These are phyloP conservation scores for Nectriaceae sp. DNA, from an alignment of 2,329 filamentous ascomycete species.

Conservation along the genomic window DNA sequence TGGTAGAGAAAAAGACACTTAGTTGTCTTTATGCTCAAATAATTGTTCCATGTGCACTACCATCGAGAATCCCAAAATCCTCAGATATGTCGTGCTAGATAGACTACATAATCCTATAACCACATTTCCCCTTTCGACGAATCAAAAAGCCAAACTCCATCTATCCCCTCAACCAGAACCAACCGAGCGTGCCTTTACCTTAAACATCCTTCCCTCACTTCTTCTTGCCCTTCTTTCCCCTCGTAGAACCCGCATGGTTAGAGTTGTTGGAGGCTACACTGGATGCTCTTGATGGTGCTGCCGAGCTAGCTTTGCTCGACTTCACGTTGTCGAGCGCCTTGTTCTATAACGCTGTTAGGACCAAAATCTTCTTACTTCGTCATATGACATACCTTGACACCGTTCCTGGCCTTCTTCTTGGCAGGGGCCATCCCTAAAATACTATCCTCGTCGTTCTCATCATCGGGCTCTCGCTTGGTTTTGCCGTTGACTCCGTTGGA, in stretches of 20 bases:
- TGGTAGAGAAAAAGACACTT: constrained; percentile 14
- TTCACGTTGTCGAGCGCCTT: constrained; percentile 92
- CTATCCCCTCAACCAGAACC: constrained; percentile 14
- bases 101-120: constrained; percentile 12
- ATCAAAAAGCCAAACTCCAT: constrained; percentile 30
- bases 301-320: constrained; percentile 73
- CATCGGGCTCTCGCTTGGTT: constrained; percentile 73
- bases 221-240: constrained; percentile 43
- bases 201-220: constrained; percentile 23
- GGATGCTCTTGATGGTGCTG: constrained; percentile 78
- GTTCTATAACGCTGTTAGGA: constrained; percentile 61
- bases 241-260: constrained; percentile 51
- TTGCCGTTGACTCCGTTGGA: constrained; percentile 65
- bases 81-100: constrained; percentile 2
- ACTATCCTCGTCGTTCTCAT: constrained; percentile 82
- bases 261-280: constrained; percentile 81
- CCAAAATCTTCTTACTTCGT: not conserved
- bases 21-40: constrained; percentile 23
- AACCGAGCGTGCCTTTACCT: constrained; percentile 7
- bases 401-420: constrained; percentile 93
- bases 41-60: constrained; percentile 7
- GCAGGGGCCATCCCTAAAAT: constrained; percentile 79
- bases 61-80: not conserved
- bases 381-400: constrained; percentile 69
- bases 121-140: constrained; percentile 13